Percentiles rank a stretch among this genome's conserved stretches.
These are phyloP conservation scores for Trichoderma parareesei DNA, from an alignment of 495 filamentous ascomycete genomes.

Conservation along the genomic window DNA sequence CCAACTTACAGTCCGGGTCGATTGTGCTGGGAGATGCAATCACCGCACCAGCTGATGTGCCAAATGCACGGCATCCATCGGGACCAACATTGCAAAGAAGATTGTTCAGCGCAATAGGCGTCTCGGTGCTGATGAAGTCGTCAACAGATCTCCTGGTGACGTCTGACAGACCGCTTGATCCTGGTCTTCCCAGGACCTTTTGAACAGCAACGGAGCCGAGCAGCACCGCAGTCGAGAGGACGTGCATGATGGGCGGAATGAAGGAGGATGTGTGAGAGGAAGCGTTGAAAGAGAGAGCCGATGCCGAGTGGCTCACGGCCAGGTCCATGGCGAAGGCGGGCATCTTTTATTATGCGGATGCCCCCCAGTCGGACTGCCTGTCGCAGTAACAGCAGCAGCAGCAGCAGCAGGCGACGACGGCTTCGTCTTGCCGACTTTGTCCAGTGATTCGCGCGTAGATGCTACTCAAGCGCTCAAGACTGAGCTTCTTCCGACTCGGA, in stretches of 20 bases:
- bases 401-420: not conserved
- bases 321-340: conserved; percentile 7
- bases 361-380: not conserved
- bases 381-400: not conserved
- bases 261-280: not conserved
- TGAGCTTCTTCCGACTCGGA: not conserved
- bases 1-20: conserved; percentile 51
- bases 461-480: not conserved
- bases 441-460: not conserved
- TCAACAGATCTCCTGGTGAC: conserved; percentile 40
- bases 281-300: not conserved
- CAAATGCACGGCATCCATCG: conserved; percentile 36
- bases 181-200: conserved; percentile 33
- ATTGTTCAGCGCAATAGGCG: conserved; percentile 40
- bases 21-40: conserved; percentile 54
- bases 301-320: conserved; percentile 1
- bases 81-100: conserved; percentile 56
- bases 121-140: conserved; percentile 48
- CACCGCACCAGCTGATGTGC: conserved; percentile 45
- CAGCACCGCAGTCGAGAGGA: conserved; percentile 37
- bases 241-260: conserved; percentile 35
- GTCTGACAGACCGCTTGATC: conserved; percentile 18
- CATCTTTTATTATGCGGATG: not conserved
- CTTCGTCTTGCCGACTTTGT: conserved; percentile 1
- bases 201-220: conserved; percentile 40